Evolutionary conservation across 2,329 filamentous ascomycete species (phyloP).

Genomic region (Apiospora saccharicola): DNA sequence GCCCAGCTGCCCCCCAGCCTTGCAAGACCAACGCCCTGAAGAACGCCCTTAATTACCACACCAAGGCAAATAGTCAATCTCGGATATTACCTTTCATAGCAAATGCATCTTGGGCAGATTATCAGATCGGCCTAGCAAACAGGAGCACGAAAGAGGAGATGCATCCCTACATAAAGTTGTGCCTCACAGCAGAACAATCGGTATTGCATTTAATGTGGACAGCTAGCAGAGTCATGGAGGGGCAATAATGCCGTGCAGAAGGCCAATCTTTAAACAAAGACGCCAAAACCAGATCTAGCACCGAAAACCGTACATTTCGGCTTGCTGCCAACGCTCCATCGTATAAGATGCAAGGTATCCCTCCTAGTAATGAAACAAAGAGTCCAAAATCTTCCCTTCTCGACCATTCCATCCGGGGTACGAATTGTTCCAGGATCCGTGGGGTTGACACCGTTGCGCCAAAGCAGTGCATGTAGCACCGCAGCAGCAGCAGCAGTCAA

Average conservation of each 20-base stretch:
- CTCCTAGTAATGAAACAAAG: too few species aligned
- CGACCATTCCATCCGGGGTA: not conserved
- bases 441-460: not conserved
- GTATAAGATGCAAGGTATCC: not conserved
- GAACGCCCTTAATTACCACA: not conserved
- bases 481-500: not conserved
- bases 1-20: conserved; percentile 1
- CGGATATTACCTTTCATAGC: not conserved
- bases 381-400: not conserved
- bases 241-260: not conserved
- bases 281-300: not conserved
- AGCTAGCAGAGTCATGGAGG: not conserved
- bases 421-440: not conserved
- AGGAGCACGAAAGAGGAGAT: not conserved
- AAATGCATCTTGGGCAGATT: not conserved
- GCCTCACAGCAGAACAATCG: not conserved
- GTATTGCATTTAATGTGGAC: not conserved
- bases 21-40: not conserved
- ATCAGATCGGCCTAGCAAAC: not conserved
- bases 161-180: not conserved
- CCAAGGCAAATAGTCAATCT: not conserved
- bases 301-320: not conserved
- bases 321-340: not conserved
- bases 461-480: not conserved
- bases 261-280: not conserved